A percentile compares a stretch with the other conserved stretches of the same genome.
These are phyloP conservation scores for Neurospora cerealis DNA, from an alignment of 495 filamentous ascomycete genomes.

Conservation along the genomic window DNA sequence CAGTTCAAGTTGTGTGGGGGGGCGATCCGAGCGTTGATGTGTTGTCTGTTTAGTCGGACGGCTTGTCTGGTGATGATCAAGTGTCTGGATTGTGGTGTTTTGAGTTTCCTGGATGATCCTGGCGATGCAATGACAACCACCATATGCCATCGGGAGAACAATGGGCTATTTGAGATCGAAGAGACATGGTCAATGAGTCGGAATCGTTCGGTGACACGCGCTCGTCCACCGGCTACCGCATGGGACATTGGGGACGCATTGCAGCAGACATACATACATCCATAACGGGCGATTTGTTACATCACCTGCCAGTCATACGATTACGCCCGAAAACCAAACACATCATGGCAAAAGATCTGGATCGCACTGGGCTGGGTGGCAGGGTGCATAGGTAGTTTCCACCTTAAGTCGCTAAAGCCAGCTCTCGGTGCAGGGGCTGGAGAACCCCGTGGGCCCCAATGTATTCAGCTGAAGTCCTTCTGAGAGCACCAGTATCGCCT, in stretches of 20 bases:
- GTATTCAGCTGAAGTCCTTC: neutral
- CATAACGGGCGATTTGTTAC: neutral
- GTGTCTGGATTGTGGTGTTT: neutral
- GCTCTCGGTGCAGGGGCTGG: neutral
- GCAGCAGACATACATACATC: neutral
- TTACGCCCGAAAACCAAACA: neutral
- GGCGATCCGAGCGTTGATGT: neutral
- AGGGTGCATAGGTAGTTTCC: neutral
- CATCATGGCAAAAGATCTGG: neutral
- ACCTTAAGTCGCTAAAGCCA: neutral
- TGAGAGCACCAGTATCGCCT: neutral
- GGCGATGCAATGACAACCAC: neutral
- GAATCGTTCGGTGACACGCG: neutral
- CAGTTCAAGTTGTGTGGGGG: neutral
- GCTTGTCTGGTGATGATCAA: neutral
- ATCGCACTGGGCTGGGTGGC: neutral
- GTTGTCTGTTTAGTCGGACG: neutral
- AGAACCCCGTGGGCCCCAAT: neutral
- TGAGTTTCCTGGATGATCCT: neutral
- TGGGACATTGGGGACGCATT: neutral
- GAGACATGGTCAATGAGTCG: neutral
- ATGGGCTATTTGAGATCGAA: neutral
- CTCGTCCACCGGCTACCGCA: neutral
- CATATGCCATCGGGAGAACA: neutral
- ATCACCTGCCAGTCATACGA: neutral